Conservation (phyloP, 257 asterid species). For the Anisodus acutangulus region DNA sequence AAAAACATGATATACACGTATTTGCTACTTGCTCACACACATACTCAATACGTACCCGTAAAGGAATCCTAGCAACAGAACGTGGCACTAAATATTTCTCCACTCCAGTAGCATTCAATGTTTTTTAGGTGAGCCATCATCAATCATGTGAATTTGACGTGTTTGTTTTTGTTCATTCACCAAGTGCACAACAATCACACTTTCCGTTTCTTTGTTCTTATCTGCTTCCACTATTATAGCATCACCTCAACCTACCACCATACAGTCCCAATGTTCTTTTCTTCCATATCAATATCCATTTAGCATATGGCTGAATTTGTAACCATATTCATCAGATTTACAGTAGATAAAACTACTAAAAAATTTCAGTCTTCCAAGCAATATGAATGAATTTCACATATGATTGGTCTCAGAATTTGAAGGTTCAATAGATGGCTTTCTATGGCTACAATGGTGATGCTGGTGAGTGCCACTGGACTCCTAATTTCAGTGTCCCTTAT, state of each 20-base stretch:
- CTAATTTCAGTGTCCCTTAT: conserved; percentile 30
- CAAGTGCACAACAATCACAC: not conserved
- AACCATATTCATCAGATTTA: not conserved
- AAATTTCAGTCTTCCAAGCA: not conserved
- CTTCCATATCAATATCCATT: not conserved
- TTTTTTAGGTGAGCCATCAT: conserved; percentile 22
- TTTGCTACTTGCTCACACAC: not conserved
- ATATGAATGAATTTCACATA: not conserved
- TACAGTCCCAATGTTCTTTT: not conserved
- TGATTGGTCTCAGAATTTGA: not conserved
- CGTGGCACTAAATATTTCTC: not conserved
- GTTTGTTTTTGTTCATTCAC: conserved; percentile 10
- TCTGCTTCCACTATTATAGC: not conserved
- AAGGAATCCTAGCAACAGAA: not conserved
- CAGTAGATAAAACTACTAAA: not conserved
- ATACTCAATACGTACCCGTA: not conserved
- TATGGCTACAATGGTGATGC: conserved; percentile 49
- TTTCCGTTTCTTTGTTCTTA: not conserved
- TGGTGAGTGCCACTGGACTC: conserved; percentile 48
- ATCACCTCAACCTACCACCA: not conserved
- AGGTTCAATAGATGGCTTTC: conserved; percentile 53
- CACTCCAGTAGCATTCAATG: not conserved
- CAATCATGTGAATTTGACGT: conserved; percentile 33
- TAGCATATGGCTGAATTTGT: not conserved
- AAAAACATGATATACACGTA: not conserved